Conservation (phyloP, 768 basidiomycete species). For the Calocybe cyanea region DNA sequence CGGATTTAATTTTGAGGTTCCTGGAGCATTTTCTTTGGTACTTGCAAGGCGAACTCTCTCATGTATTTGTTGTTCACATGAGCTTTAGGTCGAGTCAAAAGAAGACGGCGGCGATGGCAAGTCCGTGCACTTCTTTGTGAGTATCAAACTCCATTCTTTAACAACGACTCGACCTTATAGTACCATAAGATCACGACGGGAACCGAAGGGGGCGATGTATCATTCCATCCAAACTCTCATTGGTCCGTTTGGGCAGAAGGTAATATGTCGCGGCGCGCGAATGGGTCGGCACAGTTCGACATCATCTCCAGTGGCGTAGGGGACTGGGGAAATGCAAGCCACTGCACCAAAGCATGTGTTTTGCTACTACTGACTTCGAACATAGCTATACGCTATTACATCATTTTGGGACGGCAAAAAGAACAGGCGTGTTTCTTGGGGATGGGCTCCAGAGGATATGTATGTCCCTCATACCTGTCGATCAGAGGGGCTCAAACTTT, state of each 20-base stretch:
- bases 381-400: slow-evolving; percentile 1
- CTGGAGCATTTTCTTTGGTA: slow-evolving; percentile 4
- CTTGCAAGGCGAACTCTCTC: neutral
- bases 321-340: slow-evolving; percentile 1
- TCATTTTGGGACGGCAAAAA: slow-evolving; percentile 2
- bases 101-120: neutral
- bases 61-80: neutral
- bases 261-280: neutral
- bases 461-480: neutral
- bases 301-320: neutral
- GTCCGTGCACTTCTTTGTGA: neutral
- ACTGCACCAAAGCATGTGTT: neutral
- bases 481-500: neutral
- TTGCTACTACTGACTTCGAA: neutral
- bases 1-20: slow-evolving; percentile 3
- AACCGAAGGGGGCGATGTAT: neutral
- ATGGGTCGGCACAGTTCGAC: slow-evolving; percentile 3
- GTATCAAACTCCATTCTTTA: neutral
- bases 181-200: neutral
- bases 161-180: neutral
- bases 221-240: slow-evolving; percentile 1
- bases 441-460: slow-evolving; percentile 4
- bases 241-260: slow-evolving; percentile 2
- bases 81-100: neutral
- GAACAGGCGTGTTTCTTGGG: neutral